These are phyloP conservation scores for Ramicandelaber brevisporus DNA, from an alignment of 192 early-diverging fungal genomes.

Conservation along the genomic window DNA sequence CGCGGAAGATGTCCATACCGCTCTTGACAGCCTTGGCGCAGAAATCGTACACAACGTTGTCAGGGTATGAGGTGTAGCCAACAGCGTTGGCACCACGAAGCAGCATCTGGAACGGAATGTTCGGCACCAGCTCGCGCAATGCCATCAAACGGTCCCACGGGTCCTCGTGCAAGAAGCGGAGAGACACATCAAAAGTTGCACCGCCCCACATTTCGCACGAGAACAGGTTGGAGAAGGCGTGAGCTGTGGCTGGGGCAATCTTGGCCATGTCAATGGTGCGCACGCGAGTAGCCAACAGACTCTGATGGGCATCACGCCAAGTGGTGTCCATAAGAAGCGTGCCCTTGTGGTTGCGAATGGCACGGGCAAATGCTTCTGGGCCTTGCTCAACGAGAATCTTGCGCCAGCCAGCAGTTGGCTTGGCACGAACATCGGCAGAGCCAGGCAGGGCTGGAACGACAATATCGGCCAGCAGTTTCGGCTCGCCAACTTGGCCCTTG, in stretches of 20 bases:
- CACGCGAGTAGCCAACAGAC: slow-evolving; percentile 81
- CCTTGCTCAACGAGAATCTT: slow-evolving; percentile 64
- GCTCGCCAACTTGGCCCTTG: slow-evolving; percentile 65
- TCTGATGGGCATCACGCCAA: slow-evolving; percentile 92
- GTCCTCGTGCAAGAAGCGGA: slow-evolving; percentile 91
- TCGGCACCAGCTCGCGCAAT: slow-evolving; percentile 69
- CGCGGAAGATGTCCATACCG: slow-evolving; percentile 92
- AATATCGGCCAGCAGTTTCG: slow-evolving; percentile 35
- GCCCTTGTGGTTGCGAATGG: slow-evolving; percentile 65
- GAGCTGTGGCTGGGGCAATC: slow-evolving; percentile 70
- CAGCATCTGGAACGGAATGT: slow-evolving; percentile 97
- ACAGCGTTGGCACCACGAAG: slow-evolving; percentile 95
- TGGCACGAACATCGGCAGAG: slow-evolving; percentile 19
- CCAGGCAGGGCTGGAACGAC: slow-evolving; percentile 29
- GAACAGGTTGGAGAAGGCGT: slow-evolving; percentile 68
- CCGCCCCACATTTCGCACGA: slow-evolving; percentile 96
- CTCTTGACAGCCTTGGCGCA: slow-evolving; percentile 66
- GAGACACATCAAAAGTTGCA: slow-evolving; percentile 88
- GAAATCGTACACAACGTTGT: slow-evolving; percentile 93
- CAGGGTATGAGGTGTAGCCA: slow-evolving; percentile 90
- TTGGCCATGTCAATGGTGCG: slow-evolving; percentile 81
- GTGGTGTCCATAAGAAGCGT: slow-evolving; percentile 91
- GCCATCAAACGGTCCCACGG: slow-evolving; percentile 82
- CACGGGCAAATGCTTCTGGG: slow-evolving; percentile 74
- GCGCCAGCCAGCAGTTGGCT: slow-evolving; percentile 61